Percentiles rank a stretch among this genome's conserved stretches.
These are phyloP conservation scores for Botrytis tulipae DNA, from an alignment of 2,329 filamentous ascomycete genomes.

Conservation along the genomic window DNA sequence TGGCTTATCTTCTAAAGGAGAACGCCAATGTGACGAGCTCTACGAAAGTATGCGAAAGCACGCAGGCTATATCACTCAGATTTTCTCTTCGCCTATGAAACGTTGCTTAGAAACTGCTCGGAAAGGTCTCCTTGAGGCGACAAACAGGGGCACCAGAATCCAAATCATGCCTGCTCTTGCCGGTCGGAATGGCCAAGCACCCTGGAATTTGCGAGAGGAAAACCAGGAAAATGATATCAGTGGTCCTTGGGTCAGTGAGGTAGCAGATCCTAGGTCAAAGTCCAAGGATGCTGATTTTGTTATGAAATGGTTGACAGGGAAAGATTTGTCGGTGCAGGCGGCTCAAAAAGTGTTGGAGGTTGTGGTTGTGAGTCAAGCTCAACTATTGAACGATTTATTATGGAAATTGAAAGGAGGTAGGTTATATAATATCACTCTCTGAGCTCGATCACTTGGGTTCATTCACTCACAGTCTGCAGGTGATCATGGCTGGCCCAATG, in stretches of 20 bases:
- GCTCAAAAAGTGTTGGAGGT: conserved; percentile 7
- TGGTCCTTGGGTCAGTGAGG: not conserved
- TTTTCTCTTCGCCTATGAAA: conserved; percentile 12
- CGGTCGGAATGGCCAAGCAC: not conserved
- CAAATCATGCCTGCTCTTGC: conserved; percentile 1
- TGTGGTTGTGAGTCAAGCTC: not conserved
- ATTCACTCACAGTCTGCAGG: not conserved
- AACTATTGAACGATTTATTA: not conserved
- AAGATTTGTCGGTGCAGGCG: not conserved
- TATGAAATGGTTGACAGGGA: not conserved
- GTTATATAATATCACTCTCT: not conserved
- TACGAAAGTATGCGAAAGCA: conserved; percentile 2
- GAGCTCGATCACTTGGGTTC: no score
- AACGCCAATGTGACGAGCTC: conserved; percentile 1
- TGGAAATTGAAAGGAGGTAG: not conserved
- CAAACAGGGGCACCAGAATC: not conserved
- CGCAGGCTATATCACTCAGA: not conserved
- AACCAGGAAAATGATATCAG: not conserved
- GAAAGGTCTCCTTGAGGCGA: conserved; percentile 4
- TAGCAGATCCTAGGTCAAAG: not conserved
- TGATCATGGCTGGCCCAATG: not conserved
- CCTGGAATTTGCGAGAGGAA: not conserved
- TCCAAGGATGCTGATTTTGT: conserved; percentile 3
- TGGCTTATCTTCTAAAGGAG: not conserved
- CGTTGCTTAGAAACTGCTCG: conserved; percentile 4